Evolutionary conservation across 108 stramenopile species (phyloP), one percentile per base, ranked within the genome.

Genomic region (Cyclostephanos invisitatus): DNA sequence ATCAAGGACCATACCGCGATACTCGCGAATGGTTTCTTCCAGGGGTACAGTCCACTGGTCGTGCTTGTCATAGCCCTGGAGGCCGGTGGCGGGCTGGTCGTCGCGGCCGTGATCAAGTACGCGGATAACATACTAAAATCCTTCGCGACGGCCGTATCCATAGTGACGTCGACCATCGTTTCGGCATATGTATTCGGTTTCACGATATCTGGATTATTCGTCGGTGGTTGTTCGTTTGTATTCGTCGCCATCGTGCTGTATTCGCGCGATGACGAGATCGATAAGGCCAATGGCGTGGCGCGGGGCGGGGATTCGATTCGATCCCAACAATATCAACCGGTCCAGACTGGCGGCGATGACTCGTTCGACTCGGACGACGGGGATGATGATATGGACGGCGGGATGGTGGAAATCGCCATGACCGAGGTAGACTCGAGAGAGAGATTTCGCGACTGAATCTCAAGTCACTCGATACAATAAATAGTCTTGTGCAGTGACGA

Each of bases 11-110:
- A 78, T 14, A 65, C 37, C 11, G 81, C 67, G 0, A 82, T 98
- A 35, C 50, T 65, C 4, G 28, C 67, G 60, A 70, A 89, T 20
- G 98, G 98, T 8, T 94, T 98, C 68, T 89, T 97, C 48, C 88
- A 83, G 54, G 96, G 96, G 22, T 98, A 97, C 80, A 86, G 85
- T 29, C 58, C 83, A 8, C 64, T 92, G 11, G 97, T 97, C 29
- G 91, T 96, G 83, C 71, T 82, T 5, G 95, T 96, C 18, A 88
- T 96, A 2, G 69, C 80, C 10, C 77, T 96, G 8, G 97, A 99
- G 69, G 98, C 97, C 6, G 91, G 84, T 11, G 89, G 90, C 44
- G 89, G 89, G 14, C 58, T 90, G 14, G 67, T 85, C 40, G 91
- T 90, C 18, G 90, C 91, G 5, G 78, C 86, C 40, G 92, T 92